phyloP scores from a whole-genome alignment of 768 basidiomycete genomes.

The Hericium erinaceus region DNA sequence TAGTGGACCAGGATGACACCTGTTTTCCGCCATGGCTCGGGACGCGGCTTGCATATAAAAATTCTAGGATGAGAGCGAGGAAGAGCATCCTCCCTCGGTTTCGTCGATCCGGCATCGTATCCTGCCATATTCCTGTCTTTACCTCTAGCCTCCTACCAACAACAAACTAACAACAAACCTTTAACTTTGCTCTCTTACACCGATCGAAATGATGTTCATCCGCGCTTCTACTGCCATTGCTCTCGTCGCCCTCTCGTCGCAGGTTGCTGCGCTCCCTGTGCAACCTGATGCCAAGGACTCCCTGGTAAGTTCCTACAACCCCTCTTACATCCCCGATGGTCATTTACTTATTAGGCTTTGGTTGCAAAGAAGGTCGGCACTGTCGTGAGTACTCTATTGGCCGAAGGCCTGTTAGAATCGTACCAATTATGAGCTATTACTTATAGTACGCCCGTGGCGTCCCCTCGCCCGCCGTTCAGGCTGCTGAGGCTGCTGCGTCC shows the following conservation, averaged over 20 bases:
- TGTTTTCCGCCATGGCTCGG: background rate
- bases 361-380: background rate
- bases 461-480: background rate
- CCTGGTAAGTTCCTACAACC: background rate
- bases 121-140: background rate
- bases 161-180: background rate
- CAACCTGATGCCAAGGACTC: background rate
- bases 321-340: background rate
- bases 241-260: background rate
- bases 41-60: background rate
- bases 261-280: background rate
- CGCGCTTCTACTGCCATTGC: background rate
- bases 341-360: background rate
- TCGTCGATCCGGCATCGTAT: background rate
- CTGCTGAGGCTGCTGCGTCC: too few species aligned
- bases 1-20: too few species aligned
- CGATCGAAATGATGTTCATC: background rate
- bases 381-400: background rate
- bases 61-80: background rate
- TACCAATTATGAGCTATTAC: background rate
- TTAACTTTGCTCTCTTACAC: background rate
- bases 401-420: too few species aligned
- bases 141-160: background rate
- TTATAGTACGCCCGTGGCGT: background rate
- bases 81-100: background rate